These are phyloP conservation scores for Coffea humblotiana DNA, from an alignment of 305 asterid genomes.

Conservation along the genomic window DNA sequence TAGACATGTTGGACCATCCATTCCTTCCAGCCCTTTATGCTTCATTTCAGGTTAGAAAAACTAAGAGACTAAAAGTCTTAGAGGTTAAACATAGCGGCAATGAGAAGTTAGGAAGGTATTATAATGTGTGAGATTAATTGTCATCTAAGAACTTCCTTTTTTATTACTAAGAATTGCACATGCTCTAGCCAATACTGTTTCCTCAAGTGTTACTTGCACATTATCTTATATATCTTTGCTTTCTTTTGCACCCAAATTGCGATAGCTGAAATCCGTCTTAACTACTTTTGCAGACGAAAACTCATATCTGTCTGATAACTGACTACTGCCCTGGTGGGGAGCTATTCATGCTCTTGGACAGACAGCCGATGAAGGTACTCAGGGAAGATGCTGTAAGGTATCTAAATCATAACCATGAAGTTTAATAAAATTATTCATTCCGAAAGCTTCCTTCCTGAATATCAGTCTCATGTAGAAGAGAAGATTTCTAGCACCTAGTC, in stretches of 20 bases:
- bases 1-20: slow-evolving; percentile 95
- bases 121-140: background rate
- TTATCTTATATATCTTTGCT: background rate
- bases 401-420: background rate
- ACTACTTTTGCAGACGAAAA: slow-evolving; percentile 63
- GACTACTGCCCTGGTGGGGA: slow-evolving; percentile 97
- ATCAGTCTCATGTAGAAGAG: background rate
- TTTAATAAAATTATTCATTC: slow-evolving; percentile 3
- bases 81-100: background rate
- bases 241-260: background rate
- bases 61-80: background rate
- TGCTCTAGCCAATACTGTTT: background rate
- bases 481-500: background rate
- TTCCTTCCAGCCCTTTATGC: slow-evolving; percentile 97
- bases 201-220: background rate
- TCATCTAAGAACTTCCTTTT: background rate
- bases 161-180: background rate
- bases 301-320: slow-evolving; percentile 85
- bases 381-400: slow-evolving; percentile 94
- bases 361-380: slow-evolving; percentile 82
- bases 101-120: background rate
- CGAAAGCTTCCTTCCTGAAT: no score
- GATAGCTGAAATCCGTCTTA: background rate
- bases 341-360: slow-evolving; percentile 87
- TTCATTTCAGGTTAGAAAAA: slow-evolving; percentile 80